Conservation (phyloP, 495 filamentous ascomycete species). For the Thermochaetoides thermophila region DNA sequence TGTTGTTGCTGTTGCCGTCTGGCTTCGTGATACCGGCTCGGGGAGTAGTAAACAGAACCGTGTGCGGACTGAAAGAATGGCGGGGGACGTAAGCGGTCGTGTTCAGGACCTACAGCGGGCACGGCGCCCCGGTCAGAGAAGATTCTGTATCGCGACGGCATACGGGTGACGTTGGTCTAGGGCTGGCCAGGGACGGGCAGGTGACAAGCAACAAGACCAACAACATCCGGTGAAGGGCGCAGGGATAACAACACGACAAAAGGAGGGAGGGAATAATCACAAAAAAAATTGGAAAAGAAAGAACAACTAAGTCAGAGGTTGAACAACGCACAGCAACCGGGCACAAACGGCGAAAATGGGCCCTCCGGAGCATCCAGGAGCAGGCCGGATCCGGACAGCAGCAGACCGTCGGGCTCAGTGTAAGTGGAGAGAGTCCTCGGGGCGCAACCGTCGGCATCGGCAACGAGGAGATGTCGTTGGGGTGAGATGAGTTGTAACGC, state of each 20-base stretch:
- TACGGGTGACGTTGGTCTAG: constrained; percentile 1
- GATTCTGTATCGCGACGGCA: constrained; percentile 3
- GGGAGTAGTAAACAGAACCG: constrained; percentile 29
- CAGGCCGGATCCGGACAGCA: constrained; percentile 10
- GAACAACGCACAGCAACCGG: constrained; percentile 20
- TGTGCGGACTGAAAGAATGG: constrained; percentile 22
- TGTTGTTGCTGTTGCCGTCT: constrained; percentile 16
- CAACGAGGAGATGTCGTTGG: constrained; percentile 12
- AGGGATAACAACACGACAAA: not conserved
- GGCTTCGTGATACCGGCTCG: constrained; percentile 16
- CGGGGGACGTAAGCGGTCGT: constrained; percentile 19
- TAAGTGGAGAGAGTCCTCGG: constrained; percentile 13
- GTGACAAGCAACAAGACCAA: not conserved
- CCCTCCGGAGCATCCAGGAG: constrained; percentile 5
- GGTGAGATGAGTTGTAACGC: constrained; percentile 16
- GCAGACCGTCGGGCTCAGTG: too few relatives aligned
- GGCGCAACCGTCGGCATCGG: too few relatives aligned
- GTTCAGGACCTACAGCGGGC: constrained; percentile 17
- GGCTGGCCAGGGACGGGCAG: constrained; percentile 1
- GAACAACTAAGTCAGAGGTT: too few relatives aligned
- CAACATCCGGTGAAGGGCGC: too few relatives aligned
- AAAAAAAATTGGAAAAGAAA: too few relatives aligned
- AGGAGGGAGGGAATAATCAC: too few relatives aligned
- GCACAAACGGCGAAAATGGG: constrained; percentile 15
- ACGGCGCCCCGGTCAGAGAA: constrained; percentile 14